phyloP scores from a whole-genome alignment of 768 basidiomycete genomes.

The Russula emetica region DNA sequence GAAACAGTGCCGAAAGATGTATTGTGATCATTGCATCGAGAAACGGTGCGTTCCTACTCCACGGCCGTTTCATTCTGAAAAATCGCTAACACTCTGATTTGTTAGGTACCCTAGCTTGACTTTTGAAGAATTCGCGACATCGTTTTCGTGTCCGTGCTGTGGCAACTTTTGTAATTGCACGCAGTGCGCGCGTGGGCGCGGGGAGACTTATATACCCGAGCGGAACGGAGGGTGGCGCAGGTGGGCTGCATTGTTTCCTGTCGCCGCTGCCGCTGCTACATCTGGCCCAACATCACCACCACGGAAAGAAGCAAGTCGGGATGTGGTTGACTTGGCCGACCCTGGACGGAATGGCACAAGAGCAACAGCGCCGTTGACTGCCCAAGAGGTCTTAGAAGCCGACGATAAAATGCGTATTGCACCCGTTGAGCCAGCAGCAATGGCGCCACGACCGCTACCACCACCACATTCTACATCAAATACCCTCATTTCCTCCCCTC shows the following conservation, averaged over 20 bases:
- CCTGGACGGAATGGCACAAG: background rate
- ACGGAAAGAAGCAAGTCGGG: background rate
- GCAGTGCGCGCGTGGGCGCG: constrained; percentile 41
- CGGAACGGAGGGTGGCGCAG: constrained; percentile 28
- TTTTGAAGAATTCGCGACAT: constrained; percentile 33
- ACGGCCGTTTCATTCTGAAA: background rate
- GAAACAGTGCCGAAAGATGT: constrained; percentile 9
- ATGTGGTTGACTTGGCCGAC: background rate
- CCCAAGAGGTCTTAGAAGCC: background rate
- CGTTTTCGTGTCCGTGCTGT: constrained; percentile 46
- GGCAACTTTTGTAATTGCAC: constrained; percentile 48
- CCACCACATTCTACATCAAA: background rate
- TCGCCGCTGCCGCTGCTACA: background rate
- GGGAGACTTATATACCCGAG: constrained; percentile 44
- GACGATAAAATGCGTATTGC: background rate
- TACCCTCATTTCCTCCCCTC: background rate
- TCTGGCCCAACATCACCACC: background rate
- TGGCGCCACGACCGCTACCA: background rate
- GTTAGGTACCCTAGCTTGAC: constrained; percentile 40
- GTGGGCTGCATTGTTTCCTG: background rate
- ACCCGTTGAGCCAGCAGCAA: background rate
- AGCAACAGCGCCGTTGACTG: background rate
- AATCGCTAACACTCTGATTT: background rate
- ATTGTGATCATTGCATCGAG: constrained; percentile 23
- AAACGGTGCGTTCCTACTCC: constrained; percentile 15